phyloP scores from a whole-genome alignment of 2,329 filamentous ascomycete species.

The Cytospora paraplurivora region DNA sequence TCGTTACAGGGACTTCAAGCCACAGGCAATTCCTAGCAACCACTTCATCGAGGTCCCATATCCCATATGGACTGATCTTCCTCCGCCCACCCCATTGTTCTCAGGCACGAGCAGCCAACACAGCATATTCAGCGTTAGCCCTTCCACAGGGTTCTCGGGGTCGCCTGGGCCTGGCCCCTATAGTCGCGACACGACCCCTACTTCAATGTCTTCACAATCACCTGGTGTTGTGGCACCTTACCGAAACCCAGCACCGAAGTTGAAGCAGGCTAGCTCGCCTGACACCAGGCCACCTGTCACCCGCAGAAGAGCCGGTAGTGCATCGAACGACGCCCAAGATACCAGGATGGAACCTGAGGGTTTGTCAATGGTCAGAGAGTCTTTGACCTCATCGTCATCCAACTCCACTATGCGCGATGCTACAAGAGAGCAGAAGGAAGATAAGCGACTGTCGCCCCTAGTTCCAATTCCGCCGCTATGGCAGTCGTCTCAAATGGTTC shows the following conservation, averaged over 20 bases:
- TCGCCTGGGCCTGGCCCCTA: slow-evolving; percentile 70
- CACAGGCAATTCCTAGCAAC: slow-evolving; percentile 40
- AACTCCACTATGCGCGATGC: slow-evolving; percentile 65
- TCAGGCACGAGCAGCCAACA: slow-evolving; percentile 58
- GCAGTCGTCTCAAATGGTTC: slow-evolving; percentile 62
- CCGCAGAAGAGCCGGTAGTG: slow-evolving; percentile 58
- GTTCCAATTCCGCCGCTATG: slow-evolving; percentile 64
- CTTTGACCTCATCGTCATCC: slow-evolving; percentile 71
- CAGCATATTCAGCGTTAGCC: slow-evolving; percentile 67
- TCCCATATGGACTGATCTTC: slow-evolving; percentile 63
- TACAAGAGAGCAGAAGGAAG: slow-evolving; percentile 49
- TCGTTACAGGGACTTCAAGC: slow-evolving; percentile 55
- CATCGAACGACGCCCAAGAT: slow-evolving; percentile 52
- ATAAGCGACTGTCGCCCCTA: slow-evolving; percentile 48
- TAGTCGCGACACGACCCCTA: slow-evolving; percentile 77
- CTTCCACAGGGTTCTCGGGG: slow-evolving; percentile 74
- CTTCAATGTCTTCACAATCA: slow-evolving; percentile 75
- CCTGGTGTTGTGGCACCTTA: slow-evolving; percentile 59
- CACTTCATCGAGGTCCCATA: slow-evolving; percentile 52
- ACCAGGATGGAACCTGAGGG: slow-evolving; percentile 55
- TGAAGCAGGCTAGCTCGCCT: slow-evolving; percentile 57
- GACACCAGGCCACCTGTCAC: slow-evolving; percentile 62
- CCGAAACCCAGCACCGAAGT: slow-evolving; percentile 49
- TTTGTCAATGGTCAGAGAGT: slow-evolving; percentile 68
- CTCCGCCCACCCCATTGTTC: slow-evolving; percentile 68